Conservation (phyloP, 1,284 basidiomycete species). For the Cerrena zonata region DNA sequence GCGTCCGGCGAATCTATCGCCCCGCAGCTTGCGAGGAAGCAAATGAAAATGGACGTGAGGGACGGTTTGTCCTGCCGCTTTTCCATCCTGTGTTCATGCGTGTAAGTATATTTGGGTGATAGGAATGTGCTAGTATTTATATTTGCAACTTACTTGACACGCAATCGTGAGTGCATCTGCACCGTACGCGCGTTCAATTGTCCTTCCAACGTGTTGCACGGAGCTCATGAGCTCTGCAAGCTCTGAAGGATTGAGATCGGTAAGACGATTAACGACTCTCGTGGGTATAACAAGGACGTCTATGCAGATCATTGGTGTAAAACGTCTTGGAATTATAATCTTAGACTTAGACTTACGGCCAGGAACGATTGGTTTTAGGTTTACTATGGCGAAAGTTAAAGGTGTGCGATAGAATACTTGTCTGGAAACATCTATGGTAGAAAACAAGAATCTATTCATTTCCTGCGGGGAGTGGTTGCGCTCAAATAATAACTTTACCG, state of each 20-base stretch:
- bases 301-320: conserved; percentile 26
- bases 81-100: conserved; percentile 63
- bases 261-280: conserved; percentile 68
- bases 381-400: conserved; percentile 79
- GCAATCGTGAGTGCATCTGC: conserved; percentile 77
- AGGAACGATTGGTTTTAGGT: conserved; percentile 87
- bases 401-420: conserved; percentile 75
- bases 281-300: conserved; percentile 86
- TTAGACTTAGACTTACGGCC: conserved; percentile 62
- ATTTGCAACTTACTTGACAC: conserved; percentile 59
- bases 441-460: conserved; percentile 59
- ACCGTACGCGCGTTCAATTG: conserved; percentile 66
- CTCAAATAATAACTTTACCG: background rate
- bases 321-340: background rate
- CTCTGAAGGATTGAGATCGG: conserved; percentile 69
- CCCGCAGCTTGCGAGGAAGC: conserved; percentile 67
- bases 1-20: conserved; percentile 57
- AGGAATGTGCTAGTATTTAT: conserved; percentile 3
- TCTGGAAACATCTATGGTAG: conserved; percentile 76
- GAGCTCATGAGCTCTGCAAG: conserved; percentile 73
- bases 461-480: background rate
- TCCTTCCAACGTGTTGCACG: conserved; percentile 65
- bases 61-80: conserved; percentile 79
- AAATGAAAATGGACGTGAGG: conserved; percentile 90
- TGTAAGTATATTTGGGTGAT: conserved; percentile 2